Evolutionary conservation across 1,284 basidiomycete genomes (phyloP), one percentile per base, ranked within the genome.

Genomic region (Cryptococcus jaspeensis): DNA sequence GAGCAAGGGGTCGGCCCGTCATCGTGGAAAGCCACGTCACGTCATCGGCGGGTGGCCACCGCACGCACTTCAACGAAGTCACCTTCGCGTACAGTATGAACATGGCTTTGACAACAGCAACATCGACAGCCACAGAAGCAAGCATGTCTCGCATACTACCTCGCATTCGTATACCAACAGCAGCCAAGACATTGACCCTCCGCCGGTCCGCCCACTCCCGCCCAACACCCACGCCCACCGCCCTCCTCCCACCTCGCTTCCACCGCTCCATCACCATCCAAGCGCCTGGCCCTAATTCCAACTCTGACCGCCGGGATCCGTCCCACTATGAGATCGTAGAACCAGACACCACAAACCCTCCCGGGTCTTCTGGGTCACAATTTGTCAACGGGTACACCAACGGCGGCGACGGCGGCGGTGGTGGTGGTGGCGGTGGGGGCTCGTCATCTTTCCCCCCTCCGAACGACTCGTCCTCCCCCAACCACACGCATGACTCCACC

Each of bases 201-300:
- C 52, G 52, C 12, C 44, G 55, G n/a, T 57, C 51, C n/a, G 35
- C 42, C 28, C 52, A 36, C n/a, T 32, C 41, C n/a, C 56, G 37
- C 6, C 51, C 47, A n/a, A 32, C 16, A 25, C 15, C 43, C 23
- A 46, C 41, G 3, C 49, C 39, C 22, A 11, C 35, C 16, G 35
- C 41, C 13, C 11, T 16, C 23, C 44, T 57, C 2, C 53, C 55
- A n/a, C 16, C 35, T 11, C 18, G 22, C 13, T 22, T 55, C 9
- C 44, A 32, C 23, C 49, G 59, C 36, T 40, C 28, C 16, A 61
- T 64, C 37, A 55, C 55, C 11, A 60, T 60, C 28, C 53, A 60
- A 39, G 53, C 58, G 16, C 60, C 58, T 6, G 46, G 43, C 18
- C 44, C 48, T 22, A 20, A n/a, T 11, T 35, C 51, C 15, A 7